Evolutionary conservation across 352 stramenopile genomes (phyloP), one percentile per base, ranked within the genome.

Genomic region (Globisporangium echinulatum): DNA sequence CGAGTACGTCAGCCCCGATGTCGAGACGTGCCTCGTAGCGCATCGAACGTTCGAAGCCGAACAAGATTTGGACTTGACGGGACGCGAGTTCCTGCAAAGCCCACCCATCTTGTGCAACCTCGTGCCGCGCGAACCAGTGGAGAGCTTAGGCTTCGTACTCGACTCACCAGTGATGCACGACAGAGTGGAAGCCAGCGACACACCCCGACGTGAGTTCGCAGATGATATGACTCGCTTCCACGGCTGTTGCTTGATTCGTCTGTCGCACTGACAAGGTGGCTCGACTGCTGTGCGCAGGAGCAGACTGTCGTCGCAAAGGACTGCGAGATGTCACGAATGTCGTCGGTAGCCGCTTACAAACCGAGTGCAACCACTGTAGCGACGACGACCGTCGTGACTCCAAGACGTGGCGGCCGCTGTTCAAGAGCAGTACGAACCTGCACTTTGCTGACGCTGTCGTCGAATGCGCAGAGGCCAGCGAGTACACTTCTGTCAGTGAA

Each of bases 1-100:
- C 3, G 74, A 88, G 40, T 92, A 92, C 55, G 62, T 87, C 49
- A 92, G 83, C 14, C 83, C 83, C 10, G 80, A 92, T 39, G 59
- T 92, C 15, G 64, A 77, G 4, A 47, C 59, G 5, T 86, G 66
- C 42, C 68, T 92, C 6, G 60, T 63, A 15, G 52, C 49, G 0
- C 68, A 87, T 7, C 64, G 44, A 7, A 56, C 58, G 9, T 59
- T 77, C 44, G 67, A 80, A 70, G 77, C 63, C 25, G 81, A 81
- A 48, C 70, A 87, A 71, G 82, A 92, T 11, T 68, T 92, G 0
- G 82, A 92, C 1, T 59, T 84, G 1, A 80, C 61, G 15, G 82
- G 82, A 1, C 59, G 63, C 46, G 82, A 92, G 50, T 92, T 92
- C 59, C 47, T 90, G 14, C 61, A 67, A 10, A 92, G 80, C 8